phyloP scores from a whole-genome alignment of 2,329 filamentous ascomycete species.

The Ramularia endophylla region DNA sequence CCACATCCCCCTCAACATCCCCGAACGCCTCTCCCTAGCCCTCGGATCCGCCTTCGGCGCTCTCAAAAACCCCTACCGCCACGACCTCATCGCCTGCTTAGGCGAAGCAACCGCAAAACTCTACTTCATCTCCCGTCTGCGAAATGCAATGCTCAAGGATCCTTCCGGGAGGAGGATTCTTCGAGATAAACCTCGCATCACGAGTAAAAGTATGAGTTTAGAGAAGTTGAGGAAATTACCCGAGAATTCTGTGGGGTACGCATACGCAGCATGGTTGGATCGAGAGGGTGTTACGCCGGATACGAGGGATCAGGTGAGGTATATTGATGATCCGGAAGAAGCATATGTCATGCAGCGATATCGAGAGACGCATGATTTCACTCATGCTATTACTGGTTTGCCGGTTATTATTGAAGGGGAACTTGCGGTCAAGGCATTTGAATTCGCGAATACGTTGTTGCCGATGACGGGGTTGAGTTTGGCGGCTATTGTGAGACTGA shows the following conservation, averaged over 20 bases:
- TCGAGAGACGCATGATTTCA: slow-evolving; percentile 95
- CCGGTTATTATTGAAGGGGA: slow-evolving; percentile 93
- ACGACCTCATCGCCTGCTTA: slow-evolving; percentile 88
- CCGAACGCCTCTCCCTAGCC: slow-evolving; percentile 69
- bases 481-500: slow-evolving; percentile 62
- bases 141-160: slow-evolving; percentile 79
- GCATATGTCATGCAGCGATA: slow-evolving; percentile 99
- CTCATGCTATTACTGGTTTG: slow-evolving; percentile 86
- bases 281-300: slow-evolving; percentile 90
- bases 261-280: slow-evolving; percentile 89
- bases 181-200: slow-evolving; percentile 81
- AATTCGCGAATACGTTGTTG: slow-evolving; percentile 88
- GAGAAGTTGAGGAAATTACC: slow-evolving; percentile 66
- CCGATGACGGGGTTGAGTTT: slow-evolving; percentile 92
- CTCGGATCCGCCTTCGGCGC: slow-evolving; percentile 55
- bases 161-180: slow-evolving; percentile 86
- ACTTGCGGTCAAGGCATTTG: slow-evolving; percentile 94
- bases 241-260: slow-evolving; percentile 66
- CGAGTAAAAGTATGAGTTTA: slow-evolving; percentile 63
- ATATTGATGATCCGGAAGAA: slow-evolving; percentile 91
- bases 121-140: slow-evolving; percentile 89
- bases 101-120: slow-evolving; percentile 92
- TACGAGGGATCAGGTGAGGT: slow-evolving; percentile 73
- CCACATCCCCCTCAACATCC: slow-evolving; percentile 77
- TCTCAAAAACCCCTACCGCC: slow-evolving; percentile 69